Evolutionary conservation across 176 grass and related monocot species (phyloP), one percentile per base, ranked within the genome.

Genomic region (Zoysia japonica): DNA sequence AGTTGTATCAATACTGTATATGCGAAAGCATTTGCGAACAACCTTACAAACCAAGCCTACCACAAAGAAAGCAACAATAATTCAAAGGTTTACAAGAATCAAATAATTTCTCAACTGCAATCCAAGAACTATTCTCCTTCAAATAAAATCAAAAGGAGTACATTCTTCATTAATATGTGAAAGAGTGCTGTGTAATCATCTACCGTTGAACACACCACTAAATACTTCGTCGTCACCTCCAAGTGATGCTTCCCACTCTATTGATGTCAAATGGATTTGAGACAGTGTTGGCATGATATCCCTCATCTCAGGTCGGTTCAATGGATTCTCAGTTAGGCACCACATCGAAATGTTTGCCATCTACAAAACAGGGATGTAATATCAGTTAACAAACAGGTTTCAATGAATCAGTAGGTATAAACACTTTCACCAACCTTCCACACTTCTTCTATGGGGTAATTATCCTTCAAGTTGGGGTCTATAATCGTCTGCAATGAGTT

Each of bases 281-380:
- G 72, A 50, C 54, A 94, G 68, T 1, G 13, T 84, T 43, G 81
- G 11, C 77, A 78, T 65, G 2, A 87, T 76, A 11, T 94, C 83
- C 72, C 86, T 91, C 86, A 91, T 94, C 10, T 94, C 92, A 14
- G 86, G 88, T 11, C 86, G 63, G 68, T 86, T 66, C 71, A 87
- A 28, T 28, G 77, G 92, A 65, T 94, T 80, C 71, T 91, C 86
- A 35, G 59, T 72, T 17, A 94, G 51, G 80, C 92, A 94, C 88
- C 83, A 75, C 77, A 91, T 81, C 4, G 92, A 83, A 70, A 89
- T 61, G 40, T 84, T 80, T 70, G 73, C 86, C 86, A 94, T 74
- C 88, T 94, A 55, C 5, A 41, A 71, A 35, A 62, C 5, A 71
- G 17, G 51, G 6, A 75, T 41, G 56, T 12, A 55, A 20, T 19